Base-by-base conservation (phyloP, 306 rosid species). In the Psophocarpus tetragonolobus region DNA sequence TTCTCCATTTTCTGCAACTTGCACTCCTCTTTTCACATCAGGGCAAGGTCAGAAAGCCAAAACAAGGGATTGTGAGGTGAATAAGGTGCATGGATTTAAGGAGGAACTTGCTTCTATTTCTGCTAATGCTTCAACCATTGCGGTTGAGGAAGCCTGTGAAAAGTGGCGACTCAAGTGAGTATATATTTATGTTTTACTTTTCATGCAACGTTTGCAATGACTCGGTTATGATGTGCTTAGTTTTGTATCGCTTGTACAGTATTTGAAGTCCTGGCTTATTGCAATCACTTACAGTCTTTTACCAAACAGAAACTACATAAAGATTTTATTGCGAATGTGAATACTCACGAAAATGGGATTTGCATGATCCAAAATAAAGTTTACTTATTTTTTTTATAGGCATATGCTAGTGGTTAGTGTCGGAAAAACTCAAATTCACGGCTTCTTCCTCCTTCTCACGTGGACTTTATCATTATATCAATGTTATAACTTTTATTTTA, bases 111-210 rank as follows among this genome's bases (percentile, higher is more conserved):
- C 29, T 64, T 36, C 70, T 17, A 9, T 18, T 64, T 64, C 47
- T 64, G 30, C 48, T 18, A 2, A 29, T 64, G 30, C 48, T 18
- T 1, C 70, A 64, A 64, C 48, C 70, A 20, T 64, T 18, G 17
- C 30, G 4, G 70, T 4, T 36, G 48, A 35, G 26, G 70, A 64
- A 4, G 17, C 30, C 70, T 17, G 29, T 20, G 70, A 64, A 64
- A 64, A 64, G 12, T 64, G 70, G 70, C 30, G 70, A 4, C 70
- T 64, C 50, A 64, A 36, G 70, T 64, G 17, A 64, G 70, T 64
- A 35, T 18, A 35, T 35, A 35, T n/a, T 6, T 36, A 10, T 57
- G 4, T 64, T 18, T 17, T 35, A 64, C n/a, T 20, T 64, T 64
- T 2, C 70, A 35, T 20, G 15, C 17, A 35, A 36, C 39, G n/a